Base-by-base conservation (phyloP, 345 rosid species). In the Garcia nutans region DNA sequence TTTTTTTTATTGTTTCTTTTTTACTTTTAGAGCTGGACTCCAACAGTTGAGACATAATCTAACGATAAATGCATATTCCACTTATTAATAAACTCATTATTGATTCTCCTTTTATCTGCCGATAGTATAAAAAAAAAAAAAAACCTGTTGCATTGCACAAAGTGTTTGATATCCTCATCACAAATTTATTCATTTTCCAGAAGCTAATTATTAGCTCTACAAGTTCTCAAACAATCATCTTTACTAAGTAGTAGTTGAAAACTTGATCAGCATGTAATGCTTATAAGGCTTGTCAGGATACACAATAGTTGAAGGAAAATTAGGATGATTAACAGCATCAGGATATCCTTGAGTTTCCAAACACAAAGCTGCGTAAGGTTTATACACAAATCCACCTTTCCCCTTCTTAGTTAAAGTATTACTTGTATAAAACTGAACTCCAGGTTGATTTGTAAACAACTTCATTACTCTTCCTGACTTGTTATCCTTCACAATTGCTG, bases 261-360 rank as follows among this genome's bases (percentile, higher is more conserved):
- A 93, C 92, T 83, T 84, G 56, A 86, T 81, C 66, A 80, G 74
- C 98, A 92, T 96, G 54, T 78, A 33, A 75, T 96, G 97, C 82
- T 84, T 85, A 78, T 93, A 93, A 5, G 74, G 66, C 72, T 85
- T 54, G 24, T 89, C 91, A 1, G 93, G 89, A 31, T 82, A 54
- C 56, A 96, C 80, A 68, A 92, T 85, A 63, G 82, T 82, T 0
- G 98, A 87, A 72, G 99, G 98, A 65, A 96, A 93, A 22, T 90
- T 88, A 0, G 92, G 96, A 45, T 87, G 82, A 70, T 93, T 89
- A 10, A 96, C 86, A 0, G 96, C 78, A n/a, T 96, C 86, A 8
- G 97, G 99, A 75, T 79, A 96, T 31, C 84, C 86, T 81, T 93
- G 98, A 61, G 99, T 96, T 85, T 93, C 99, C 82, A 92, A 70